Evolutionary conservation across 2,329 filamentous ascomycete genomes (phyloP).

Genomic region (Proliferodiscus dingleyae): DNA sequence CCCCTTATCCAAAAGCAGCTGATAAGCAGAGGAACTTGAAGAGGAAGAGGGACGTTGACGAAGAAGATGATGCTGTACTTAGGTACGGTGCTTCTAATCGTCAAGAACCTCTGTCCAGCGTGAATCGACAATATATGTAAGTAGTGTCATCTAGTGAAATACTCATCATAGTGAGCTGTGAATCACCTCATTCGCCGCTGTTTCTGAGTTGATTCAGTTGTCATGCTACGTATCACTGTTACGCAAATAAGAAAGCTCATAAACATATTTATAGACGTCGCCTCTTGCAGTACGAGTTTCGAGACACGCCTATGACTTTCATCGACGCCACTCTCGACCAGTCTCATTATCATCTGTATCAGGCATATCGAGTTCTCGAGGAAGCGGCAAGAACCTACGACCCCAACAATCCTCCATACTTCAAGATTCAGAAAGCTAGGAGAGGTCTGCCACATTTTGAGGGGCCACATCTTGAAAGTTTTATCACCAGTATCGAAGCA

Average conservation of each 20-base stretch:
- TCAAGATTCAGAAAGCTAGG: constrained; percentile 27
- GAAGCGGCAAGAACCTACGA: constrained; percentile 34
- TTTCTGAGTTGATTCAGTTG: no score
- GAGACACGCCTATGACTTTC: constrained; percentile 32
- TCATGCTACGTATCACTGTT: no score
- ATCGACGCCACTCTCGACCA: constrained; percentile 33
- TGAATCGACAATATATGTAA: constrained; percentile 17
- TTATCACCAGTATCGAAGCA: constrained; percentile 1
- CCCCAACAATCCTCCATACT: constrained; percentile 20
- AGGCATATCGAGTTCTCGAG: constrained; percentile 29
- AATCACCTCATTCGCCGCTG: no score
- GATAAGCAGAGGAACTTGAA: constrained; percentile 31
- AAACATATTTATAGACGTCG: constrained; percentile 16
- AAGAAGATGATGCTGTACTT: constrained; percentile 33
- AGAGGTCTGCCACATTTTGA: constrained; percentile 17
- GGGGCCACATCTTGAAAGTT: constrained; percentile 7
- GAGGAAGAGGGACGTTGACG: constrained; percentile 33
- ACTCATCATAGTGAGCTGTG: no score
- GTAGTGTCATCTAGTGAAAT: constrained; percentile 7
- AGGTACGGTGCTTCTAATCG: constrained; percentile 31
- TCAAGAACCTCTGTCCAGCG: constrained; percentile 15
- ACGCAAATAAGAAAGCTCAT: no score
- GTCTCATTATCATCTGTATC: constrained; percentile 29
- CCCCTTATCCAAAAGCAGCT: constrained; percentile 40
- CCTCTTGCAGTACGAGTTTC: constrained; percentile 33